Evolutionary conservation across 495 filamentous ascomycete genomes (phyloP), one percentile per base, ranked within the genome.

Genomic region (Amniculicola lignicola): DNA sequence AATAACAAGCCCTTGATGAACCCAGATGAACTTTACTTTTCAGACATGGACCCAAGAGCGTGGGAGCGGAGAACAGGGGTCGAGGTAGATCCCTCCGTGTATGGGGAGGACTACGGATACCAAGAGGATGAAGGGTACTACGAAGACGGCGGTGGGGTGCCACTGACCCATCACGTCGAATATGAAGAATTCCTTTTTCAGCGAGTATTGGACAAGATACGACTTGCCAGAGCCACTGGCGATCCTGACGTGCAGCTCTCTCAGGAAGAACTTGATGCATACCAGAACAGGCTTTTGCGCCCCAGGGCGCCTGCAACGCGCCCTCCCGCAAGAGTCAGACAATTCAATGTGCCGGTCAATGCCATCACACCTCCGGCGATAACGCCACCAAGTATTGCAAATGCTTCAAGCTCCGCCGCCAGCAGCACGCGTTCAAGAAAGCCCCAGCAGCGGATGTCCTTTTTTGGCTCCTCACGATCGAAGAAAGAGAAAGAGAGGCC

Each of bases 41-140:
- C 61, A 42, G 62, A 61, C 44, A 64, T 64, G 61, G 61, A 64
- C 51, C 27, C 55, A 53, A 51, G 61, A 56, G 57, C 62, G 4
- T 65, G 62, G 62, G 52, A 65, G 43, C 19, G 28, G 19, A 45
- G 51, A 27, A 56, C 46, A 28, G n/a, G n/a, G n/a, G 57, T 28
- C 18, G 52, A 49, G 22, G 19, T 46, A 16, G 57, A 65, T 38
- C 41, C 16, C 4, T 18, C 59, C 37, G 62, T 41, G 4, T 65
- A 61, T 41, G 57, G 57, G 24, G 62, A 65, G 11, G 62, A 58
- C n/a, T 65, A 65, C 29, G 48, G 47, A 10, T 53, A 61, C 28
- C 42, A 31, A 19, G 57, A 57, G 27, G 61, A 59, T 28, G 62
- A 61, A 37, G 57, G 52, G 11, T 52, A 43, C 29, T 65, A 61